phyloP scores from a whole-genome alignment of 140 eudicot species.

The Ambrosia hybrid region DNA sequence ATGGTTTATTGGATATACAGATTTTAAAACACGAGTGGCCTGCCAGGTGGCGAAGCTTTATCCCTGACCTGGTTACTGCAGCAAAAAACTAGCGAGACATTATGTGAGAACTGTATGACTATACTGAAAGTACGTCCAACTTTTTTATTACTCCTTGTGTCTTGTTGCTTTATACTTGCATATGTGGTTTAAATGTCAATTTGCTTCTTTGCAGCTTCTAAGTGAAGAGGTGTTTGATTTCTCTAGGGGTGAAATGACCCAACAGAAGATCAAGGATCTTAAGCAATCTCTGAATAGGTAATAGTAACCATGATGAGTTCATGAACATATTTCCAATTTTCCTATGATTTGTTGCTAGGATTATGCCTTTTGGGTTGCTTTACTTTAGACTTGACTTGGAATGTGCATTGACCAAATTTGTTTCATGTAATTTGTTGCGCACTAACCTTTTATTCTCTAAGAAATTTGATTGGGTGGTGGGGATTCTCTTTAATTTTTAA shows the following conservation, averaged over 20 bases:
- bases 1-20: conserved; percentile 37
- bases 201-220: conserved; percentile 57
- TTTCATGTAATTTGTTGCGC: no score
- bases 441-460: no score
- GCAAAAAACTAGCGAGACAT: conserved; percentile 95
- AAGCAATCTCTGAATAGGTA: conserved; percentile 97
- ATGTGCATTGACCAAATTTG: no score
- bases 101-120: conserved; percentile 97
- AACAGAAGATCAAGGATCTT: conserved; percentile 94
- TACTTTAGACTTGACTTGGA: no score
- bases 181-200: conserved; percentile 12
- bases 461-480: no score
- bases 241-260: conserved; percentile 99
- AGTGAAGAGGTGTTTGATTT: conserved; percentile 99
- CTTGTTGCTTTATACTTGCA: neutral
- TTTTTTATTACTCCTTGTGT: neutral
- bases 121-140: conserved; percentile 70
- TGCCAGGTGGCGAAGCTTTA: conserved; percentile 82
- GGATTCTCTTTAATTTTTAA: no score
- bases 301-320: no score
- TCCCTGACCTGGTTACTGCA: conserved; percentile 91
- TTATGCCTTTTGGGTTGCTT: no score
- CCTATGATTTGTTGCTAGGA: no score
- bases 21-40: conserved; percentile 99
- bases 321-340: no score